A percentile compares a stretch with the other conserved stretches of the same genome.
phyloP scores from a whole-genome alignment of 2,329 filamentous ascomycete species.

The Ustulina deusta region DNA sequence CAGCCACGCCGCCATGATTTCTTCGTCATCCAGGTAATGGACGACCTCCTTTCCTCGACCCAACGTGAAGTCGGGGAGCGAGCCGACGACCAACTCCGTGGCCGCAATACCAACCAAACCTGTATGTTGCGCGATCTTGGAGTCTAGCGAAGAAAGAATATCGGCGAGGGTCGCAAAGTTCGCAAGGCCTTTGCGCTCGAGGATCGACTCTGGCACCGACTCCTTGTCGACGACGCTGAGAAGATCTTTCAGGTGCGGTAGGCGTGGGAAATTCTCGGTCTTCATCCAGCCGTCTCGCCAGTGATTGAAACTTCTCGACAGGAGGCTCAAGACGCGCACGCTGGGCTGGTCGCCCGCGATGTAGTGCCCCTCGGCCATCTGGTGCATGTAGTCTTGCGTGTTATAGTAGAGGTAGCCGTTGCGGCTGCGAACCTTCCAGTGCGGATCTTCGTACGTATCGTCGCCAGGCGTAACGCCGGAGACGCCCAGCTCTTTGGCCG shows the following conservation, averaged over 20 bases:
- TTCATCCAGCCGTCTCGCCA: conserved; percentile 41
- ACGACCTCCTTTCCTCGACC: conserved; percentile 37
- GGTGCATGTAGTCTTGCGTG: conserved; percentile 38
- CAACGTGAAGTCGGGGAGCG: conserved; percentile 37
- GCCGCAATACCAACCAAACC: conserved; percentile 32
- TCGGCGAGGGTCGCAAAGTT: conserved; percentile 30
- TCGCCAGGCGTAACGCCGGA: conserved; percentile 26
- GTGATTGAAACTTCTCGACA: conserved; percentile 37
- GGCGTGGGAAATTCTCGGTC: conserved; percentile 29
- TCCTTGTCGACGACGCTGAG: conserved; percentile 10
- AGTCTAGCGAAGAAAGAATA: conserved; percentile 31
- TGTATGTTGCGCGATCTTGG: conserved; percentile 23
- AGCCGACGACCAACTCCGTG: conserved; percentile 32
- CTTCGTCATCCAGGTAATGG: conserved; percentile 31
- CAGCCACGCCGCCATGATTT: conserved; percentile 34
- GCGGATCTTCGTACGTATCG: conserved; percentile 36
- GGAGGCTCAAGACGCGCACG: conserved; percentile 32
- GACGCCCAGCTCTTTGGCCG: conserved; percentile 25
- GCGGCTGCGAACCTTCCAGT: conserved; percentile 33
- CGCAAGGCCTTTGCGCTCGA: conserved; percentile 35
- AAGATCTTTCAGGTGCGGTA: conserved; percentile 36
- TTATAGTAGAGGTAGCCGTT: conserved; percentile 36
- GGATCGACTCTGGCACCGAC: conserved; percentile 27
- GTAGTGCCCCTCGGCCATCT: conserved; percentile 36
- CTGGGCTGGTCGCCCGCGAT: conserved; percentile 29